Base-by-base conservation (phyloP, 2,329 filamentous ascomycete species). In the Xylogone sp. region DNA sequence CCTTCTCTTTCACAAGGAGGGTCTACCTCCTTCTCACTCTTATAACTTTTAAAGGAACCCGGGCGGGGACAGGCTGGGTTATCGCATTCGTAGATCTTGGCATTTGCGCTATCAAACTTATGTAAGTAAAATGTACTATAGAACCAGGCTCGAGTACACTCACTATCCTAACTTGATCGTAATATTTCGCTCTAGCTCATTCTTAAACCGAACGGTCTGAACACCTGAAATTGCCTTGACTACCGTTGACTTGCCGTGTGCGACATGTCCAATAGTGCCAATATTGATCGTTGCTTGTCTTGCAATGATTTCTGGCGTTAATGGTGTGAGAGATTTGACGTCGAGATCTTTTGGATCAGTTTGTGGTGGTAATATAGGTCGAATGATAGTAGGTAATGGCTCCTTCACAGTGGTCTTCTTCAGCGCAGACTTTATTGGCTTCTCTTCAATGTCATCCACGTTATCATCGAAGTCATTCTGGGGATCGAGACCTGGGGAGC, bases 131-230 rank as follows among this genome's bases (percentile, higher is more conserved):
- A 39, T 39, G 34, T 18, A 4, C 34, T 9, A 39, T 39, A 18
- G 5, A 4, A 16, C 34, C 13, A 39, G 34, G n/a, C n/a, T 18
- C n/a, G n/a, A 18, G 34, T 7, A 18, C 13, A 39, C 34, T 39
- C 34, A 39, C 34, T 99, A 99, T 70, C 94, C 94, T 65, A 99
- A 83, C 84, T 99, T 99, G 80, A 99, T 99, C 66, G 94, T 99
- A 68, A 99, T 99, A 74, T 99, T 99, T 68, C 94, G 83, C 76
- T 97, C 95, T 75, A 97, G 77, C 76, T 99, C 94, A 78, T 97
- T 99, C 87, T 99, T 99, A 82, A 99, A 99, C 63, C 94, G 85
- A 68, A 99, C 94, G 18, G 94, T 99, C 81, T 99, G 94, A 58
- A 99, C 94, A 57, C 94, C 94, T 1, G 94, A 97, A 65, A 99